Evolutionary conservation across 78 protist species (phyloP).

Genomic region (Dictyostelium firmibasis): DNA sequence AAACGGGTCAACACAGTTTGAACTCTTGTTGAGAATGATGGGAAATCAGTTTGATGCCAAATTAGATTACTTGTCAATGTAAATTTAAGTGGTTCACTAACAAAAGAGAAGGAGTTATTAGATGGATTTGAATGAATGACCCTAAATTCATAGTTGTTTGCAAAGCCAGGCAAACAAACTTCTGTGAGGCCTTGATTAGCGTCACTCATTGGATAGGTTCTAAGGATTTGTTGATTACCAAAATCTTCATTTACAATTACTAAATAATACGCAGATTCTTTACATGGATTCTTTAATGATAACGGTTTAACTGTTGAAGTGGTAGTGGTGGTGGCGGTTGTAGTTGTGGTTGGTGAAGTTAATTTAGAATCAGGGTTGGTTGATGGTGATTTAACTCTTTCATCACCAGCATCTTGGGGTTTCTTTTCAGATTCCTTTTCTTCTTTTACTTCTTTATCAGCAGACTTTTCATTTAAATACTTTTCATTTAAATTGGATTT

Average conservation of each 20-base stretch:
- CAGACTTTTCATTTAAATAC: background rate
- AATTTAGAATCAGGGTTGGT: background rate
- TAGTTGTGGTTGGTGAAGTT: background rate
- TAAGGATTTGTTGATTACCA: background rate
- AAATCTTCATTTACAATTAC: constrained; percentile 1
- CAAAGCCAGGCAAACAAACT: constrained; percentile 45
- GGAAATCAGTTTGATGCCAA: constrained; percentile 71
- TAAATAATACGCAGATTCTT: constrained; percentile 31
- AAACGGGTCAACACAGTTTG: constrained; percentile 44
- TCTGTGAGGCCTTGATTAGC: background rate
- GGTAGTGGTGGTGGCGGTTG: background rate
- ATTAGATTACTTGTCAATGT: background rate
- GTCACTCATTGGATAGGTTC: constrained; percentile 30
- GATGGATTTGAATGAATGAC: constrained; percentile 28
- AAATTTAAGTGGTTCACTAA: constrained; percentile 7
- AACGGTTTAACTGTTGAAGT: background rate
- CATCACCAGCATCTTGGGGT: background rate
- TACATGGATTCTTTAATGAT: constrained; percentile 8
- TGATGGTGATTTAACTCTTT: background rate
- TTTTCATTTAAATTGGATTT: too few species aligned
- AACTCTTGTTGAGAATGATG: constrained; percentile 38
- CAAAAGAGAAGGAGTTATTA: background rate
- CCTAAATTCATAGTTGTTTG: constrained; percentile 2
- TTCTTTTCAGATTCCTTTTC: background rate
- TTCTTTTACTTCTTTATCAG: background rate